These are phyloP conservation scores for Ajuga chamaepitys DNA, from an alignment of 257 asterid species.

Conservation along the genomic window DNA sequence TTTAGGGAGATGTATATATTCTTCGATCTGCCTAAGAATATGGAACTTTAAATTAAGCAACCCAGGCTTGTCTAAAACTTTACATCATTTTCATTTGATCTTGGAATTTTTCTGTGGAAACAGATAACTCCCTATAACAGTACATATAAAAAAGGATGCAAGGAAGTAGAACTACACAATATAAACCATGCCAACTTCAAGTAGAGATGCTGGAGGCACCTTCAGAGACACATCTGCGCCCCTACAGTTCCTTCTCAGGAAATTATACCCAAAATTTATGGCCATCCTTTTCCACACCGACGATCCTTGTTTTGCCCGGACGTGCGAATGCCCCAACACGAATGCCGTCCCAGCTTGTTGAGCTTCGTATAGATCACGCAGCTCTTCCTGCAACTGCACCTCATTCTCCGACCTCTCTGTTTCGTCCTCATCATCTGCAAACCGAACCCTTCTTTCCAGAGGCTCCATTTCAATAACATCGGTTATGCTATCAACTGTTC, in stretches of 20 bases:
- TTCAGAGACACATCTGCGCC: slow-evolving; percentile 86
- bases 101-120: no score
- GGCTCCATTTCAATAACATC: slow-evolving; percentile 50
- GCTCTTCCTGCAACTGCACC: slow-evolving; percentile 45
- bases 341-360: slow-evolving; percentile 81
- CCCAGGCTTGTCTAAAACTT: no score
- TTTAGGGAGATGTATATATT: no score
- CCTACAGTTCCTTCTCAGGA: slow-evolving; percentile 73
- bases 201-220: slow-evolving; percentile 94
- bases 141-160: no score
- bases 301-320: slow-evolving; percentile 78
- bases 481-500: slow-evolving; percentile 32
- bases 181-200: slow-evolving; percentile 95
- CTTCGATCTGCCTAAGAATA: no score
- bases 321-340: slow-evolving; percentile 85
- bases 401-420: slow-evolving; percentile 37
- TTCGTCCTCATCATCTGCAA: slow-evolving; percentile 31
- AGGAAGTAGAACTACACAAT: no score
- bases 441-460: slow-evolving; percentile 46
- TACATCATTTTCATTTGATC: no score
- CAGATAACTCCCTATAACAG: no score
- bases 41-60: no score
- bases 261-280: slow-evolving; percentile 69
- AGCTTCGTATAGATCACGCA: slow-evolving; percentile 67
- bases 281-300: slow-evolving; percentile 71